Percentiles rank a stretch among this genome's conserved stretches.
Evolutionary conservation across 345 rosid species (phyloP).

Genomic region (Lumnitzera racemosa): DNA sequence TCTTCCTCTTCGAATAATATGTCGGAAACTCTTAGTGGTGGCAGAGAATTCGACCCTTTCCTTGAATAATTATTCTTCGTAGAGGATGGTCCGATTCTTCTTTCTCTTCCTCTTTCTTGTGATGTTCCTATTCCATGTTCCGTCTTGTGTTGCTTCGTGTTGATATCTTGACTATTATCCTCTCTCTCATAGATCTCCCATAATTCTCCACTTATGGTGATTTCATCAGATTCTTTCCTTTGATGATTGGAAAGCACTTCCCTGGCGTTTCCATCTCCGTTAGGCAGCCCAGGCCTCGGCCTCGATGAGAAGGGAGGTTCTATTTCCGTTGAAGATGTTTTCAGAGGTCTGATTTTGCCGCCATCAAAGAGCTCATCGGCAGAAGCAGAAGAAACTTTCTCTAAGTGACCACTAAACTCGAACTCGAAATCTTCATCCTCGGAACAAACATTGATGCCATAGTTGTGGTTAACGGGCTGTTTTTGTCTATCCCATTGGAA

Average conservation of each 20-base stretch:
- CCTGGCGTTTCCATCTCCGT: conserved; percentile 9
- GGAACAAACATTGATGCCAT: not conserved
- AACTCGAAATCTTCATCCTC: conserved; percentile 16
- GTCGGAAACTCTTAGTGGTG: conserved; percentile 24
- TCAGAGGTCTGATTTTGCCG: conserved; percentile 43
- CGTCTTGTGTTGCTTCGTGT: not conserved
- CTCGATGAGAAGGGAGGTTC: conserved; percentile 16
- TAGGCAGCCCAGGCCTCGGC: conserved; percentile 6
- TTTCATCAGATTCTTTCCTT: too few relatives aligned
- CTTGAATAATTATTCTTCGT: conserved; percentile 16
- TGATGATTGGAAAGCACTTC: not conserved
- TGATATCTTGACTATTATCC: not conserved
- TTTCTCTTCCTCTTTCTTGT: conserved; percentile 3
- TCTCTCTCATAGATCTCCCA: too few relatives aligned
- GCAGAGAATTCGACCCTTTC: conserved; percentile 29
- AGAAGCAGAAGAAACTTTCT: conserved; percentile 22
- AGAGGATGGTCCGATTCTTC: conserved; percentile 26
- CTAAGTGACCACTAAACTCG: conserved; percentile 20
- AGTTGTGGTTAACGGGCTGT: not conserved
- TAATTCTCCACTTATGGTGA: too few relatives aligned
- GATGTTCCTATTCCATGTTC: too few relatives aligned
- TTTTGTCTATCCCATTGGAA: conserved; percentile 4
- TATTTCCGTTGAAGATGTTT: conserved; percentile 22
- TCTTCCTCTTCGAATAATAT: conserved; percentile 17
- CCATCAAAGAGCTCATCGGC: conserved; percentile 45